Percentiles rank a stretch among this genome's conserved stretches.
phyloP scores from a whole-genome alignment of 352 stramenopile genomes.

The Globisporangium cederbergense region DNA sequence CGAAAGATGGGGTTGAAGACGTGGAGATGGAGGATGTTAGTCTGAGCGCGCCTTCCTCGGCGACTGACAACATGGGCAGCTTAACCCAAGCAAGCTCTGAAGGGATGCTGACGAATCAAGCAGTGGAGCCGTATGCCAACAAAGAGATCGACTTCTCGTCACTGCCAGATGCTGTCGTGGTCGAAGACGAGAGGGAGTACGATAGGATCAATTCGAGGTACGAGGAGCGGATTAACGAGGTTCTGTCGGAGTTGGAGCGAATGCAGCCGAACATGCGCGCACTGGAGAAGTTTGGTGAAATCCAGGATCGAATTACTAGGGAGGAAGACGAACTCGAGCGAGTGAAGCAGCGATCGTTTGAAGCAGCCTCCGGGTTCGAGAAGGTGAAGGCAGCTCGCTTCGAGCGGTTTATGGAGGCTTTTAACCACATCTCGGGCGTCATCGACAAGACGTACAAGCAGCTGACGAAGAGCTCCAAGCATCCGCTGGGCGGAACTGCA shows the following conservation, averaged over 20 bases:
- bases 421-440: conserved; percentile 90
- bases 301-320: conserved; percentile 70
- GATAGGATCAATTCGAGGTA: conserved; percentile 75
- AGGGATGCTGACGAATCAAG: conserved; percentile 45
- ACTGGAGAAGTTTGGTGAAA: conserved; percentile 85
- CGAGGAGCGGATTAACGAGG: conserved; percentile 57
- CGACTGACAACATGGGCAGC: conserved; percentile 26
- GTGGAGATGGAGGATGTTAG: conserved; percentile 62
- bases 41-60: not conserved
- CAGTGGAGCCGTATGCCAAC: conserved; percentile 36
- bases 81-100: conserved; percentile 24
- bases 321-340: conserved; percentile 79
- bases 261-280: conserved; percentile 98
- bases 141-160: conserved; percentile 89
- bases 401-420: conserved; percentile 92
- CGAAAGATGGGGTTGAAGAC: conserved; percentile 15
- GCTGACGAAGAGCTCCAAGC: conserved; percentile 97
- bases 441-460: conserved; percentile 97
- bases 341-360: conserved; percentile 63
- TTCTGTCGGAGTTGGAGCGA: conserved; percentile 86
- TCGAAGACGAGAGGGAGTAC: conserved; percentile 83
- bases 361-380: conserved; percentile 68
- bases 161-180: conserved; percentile 68
- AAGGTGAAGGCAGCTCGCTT: conserved; percentile 66
- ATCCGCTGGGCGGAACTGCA: conserved; percentile 89